Evolutionary conservation across 768 basidiomycete species (phyloP), one percentile per base, ranked within the genome.

Genomic region (Phylloporus arenicola): DNA sequence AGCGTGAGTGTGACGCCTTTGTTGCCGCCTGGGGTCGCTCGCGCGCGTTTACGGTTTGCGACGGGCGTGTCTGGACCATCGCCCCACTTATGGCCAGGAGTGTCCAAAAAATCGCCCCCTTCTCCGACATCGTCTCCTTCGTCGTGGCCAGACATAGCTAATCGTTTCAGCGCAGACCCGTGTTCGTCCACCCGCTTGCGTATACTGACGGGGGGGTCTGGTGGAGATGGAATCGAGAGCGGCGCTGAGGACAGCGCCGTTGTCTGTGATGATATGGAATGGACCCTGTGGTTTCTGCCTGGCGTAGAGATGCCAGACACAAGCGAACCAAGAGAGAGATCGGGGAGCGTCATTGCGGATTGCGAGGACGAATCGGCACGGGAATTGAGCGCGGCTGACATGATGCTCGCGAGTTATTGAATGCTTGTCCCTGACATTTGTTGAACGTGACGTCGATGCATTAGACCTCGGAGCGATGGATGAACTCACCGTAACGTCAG

Each of bases 1-100:
- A 99, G 75, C 0, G 94, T 95, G 57, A 96, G 78, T 14, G 81
- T 70, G 24, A 62, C 70, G 11, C 65, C 66, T 29, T 69, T 75
- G 16, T 63, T 59, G 12, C 57, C 64, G 12, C 57, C 49, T 6
- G 58, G 57, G 16, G 55, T 60, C n/a, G 48, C 61, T 51, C 68
- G 58, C n/a, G 60, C 59, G 24, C 76, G 75, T 62, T 78, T 80
- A 19, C 72, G 67, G 14, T 78, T 73, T 8, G 73, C 68, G 30
- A 70, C 60, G n/a, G 80, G 80, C 4, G 80, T 80, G 37, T 78
- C 80, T 10, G 69, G 72, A 12, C 67, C 72, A 44, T 72, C 74
- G n/a, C 75, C 77, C 72, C 75, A 75, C 55, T 79, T 78, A 6
- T 60, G 68, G 1, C 72, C 79, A 4, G 82, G 80, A 0, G 82